Evolutionary conservation across 164 flowering plant species (phyloP), one percentile per base, ranked within the genome.

Genomic region (Stephania yunnanensis): DNA sequence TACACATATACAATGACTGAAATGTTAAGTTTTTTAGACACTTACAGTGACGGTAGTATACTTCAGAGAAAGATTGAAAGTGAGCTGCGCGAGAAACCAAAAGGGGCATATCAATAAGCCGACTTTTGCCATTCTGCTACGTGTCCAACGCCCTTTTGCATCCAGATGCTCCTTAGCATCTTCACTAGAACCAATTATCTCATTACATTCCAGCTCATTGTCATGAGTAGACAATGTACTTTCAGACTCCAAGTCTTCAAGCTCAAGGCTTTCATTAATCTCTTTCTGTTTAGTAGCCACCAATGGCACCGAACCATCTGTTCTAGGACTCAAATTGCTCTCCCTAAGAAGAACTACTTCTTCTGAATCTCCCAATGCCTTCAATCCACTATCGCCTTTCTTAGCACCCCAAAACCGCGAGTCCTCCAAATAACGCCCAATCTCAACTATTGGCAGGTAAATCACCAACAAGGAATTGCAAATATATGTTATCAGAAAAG

Each of bases 41-140:
- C 91, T 86, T 86, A 96, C 99, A 45, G 99, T 96, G 46, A 96
- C 98, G 12, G 97, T 87, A 15, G 99, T 96, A 75, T 96, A 96
- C 86, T 93, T 94, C 77, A 96, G 86, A 5, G 98, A 96, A 58
- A 93, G 86, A 77, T 96, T 96, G 78, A 96, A 96, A 69, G 92
- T 86, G 76, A 93, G 89, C 69, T 94, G 97, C 0, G 97, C 97
- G 25, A 93, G 70, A 81, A 96, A 94, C 99, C 98, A 96, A 78
- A 94, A 89, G 2, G 99, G 99, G 80, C 94, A 87, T 68, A 96
- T 81, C 83, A 89, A 77, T 61, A 96, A 84, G 87, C 98, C 90
- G 73, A 87, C 90, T 80, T 87, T 92, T 3, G 97, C 97, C 68
- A 88, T 82, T 79, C 95, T 85, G 19, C 79, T 70, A 10, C 99